A percentile compares a stretch with the other conserved stretches of the same genome.
phyloP scores from a whole-genome alignment of 768 basidiomycete genomes.

The Glaciozyma antarctica region DNA sequence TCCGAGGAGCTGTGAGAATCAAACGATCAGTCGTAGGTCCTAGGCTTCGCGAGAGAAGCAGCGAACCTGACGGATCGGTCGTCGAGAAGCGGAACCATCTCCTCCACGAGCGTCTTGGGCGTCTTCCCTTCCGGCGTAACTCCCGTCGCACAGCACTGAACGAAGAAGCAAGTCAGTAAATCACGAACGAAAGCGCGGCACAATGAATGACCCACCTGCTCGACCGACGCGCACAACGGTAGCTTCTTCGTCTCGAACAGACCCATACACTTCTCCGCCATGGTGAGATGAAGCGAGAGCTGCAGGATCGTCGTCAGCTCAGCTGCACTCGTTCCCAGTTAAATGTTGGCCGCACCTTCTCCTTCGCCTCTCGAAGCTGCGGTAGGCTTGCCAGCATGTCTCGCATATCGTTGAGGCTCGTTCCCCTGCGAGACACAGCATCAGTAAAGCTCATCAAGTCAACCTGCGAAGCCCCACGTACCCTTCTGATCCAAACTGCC shows the following conservation, averaged over 20 bases:
- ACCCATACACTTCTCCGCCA: slow-evolving; percentile 96
- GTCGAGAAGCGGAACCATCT: slow-evolving; percentile 95
- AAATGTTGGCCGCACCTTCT: slow-evolving; percentile 53
- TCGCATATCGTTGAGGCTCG: slow-evolving; percentile 93
- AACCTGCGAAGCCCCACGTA: slow-evolving; percentile 4
- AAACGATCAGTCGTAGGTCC: background rate
- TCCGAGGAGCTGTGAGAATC: slow-evolving; percentile 56
- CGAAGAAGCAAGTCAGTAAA: background rate
- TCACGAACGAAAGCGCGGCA: background rate
- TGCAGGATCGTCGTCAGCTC: slow-evolving; percentile 38
- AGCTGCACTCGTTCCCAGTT: background rate
- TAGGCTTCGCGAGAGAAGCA: background rate
- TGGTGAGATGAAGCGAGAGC: slow-evolving; percentile 93
- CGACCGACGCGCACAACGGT: slow-evolving; percentile 70
- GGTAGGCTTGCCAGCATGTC: slow-evolving; percentile 94
- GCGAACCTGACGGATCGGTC: slow-evolving; percentile 67
- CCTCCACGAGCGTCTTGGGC: slow-evolving; percentile 90
- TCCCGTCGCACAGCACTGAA: slow-evolving; percentile 86
- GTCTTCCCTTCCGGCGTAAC: slow-evolving; percentile 80
- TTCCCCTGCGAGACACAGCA: slow-evolving; percentile 47
- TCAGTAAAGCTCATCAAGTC: background rate
- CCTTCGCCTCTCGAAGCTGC: slow-evolving; percentile 87
- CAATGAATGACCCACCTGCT: slow-evolving; percentile 54
- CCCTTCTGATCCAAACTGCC: slow-evolving; percentile 68
- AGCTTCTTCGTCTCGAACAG: slow-evolving; percentile 83